A percentile compares a stretch with the other conserved stretches of the same genome.
These are phyloP conservation scores for Neofusicoccum umdonicola DNA, from an alignment of 2,329 filamentous ascomycete species.

Conservation along the genomic window DNA sequence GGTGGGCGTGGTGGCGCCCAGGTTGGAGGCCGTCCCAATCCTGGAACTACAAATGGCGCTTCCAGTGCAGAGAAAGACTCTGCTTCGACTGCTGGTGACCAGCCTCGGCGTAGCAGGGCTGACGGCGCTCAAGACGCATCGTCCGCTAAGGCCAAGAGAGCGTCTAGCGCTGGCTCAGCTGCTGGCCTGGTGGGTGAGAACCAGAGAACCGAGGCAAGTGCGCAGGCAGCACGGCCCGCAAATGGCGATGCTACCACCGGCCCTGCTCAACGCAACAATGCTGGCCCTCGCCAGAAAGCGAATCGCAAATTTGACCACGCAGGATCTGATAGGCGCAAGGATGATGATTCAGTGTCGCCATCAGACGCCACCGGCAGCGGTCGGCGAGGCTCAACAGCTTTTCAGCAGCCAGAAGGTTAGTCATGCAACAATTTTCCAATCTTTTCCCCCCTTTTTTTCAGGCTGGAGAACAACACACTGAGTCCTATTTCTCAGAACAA, in stretches of 20 bases:
- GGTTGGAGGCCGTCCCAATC: slow-evolving; percentile 50
- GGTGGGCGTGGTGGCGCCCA: slow-evolving; percentile 57
- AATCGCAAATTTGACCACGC: slow-evolving; percentile 14
- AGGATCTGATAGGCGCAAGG: slow-evolving; percentile 8
- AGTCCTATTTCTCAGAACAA: slow-evolving; percentile 22
- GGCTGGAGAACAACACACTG: neutral
- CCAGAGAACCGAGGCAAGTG: slow-evolving; percentile 22
- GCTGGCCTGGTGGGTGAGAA: slow-evolving; percentile 24
- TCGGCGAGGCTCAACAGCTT: slow-evolving; percentile 31
- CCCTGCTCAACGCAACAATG: neutral
- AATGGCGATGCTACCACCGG: slow-evolving; percentile 3
- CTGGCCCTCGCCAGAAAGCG: slow-evolving; percentile 10
- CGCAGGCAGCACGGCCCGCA: slow-evolving; percentile 10
- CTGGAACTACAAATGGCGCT: slow-evolving; percentile 31
- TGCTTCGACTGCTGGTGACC: slow-evolving; percentile 28
- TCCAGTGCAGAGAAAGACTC: slow-evolving; percentile 38
- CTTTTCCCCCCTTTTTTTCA: neutral
- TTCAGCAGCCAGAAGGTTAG: slow-evolving; percentile 33
- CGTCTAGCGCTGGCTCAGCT: slow-evolving; percentile 32
- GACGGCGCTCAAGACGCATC: slow-evolving; percentile 31
- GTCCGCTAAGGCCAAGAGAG: slow-evolving; percentile 34
- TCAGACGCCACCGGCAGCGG: slow-evolving; percentile 19
- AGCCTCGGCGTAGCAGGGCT: slow-evolving; percentile 32
- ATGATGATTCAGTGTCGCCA: slow-evolving; percentile 14
- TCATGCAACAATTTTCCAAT: neutral